phyloP scores from a whole-genome alignment of 345 rosid genomes.

The Salix caprea region DNA sequence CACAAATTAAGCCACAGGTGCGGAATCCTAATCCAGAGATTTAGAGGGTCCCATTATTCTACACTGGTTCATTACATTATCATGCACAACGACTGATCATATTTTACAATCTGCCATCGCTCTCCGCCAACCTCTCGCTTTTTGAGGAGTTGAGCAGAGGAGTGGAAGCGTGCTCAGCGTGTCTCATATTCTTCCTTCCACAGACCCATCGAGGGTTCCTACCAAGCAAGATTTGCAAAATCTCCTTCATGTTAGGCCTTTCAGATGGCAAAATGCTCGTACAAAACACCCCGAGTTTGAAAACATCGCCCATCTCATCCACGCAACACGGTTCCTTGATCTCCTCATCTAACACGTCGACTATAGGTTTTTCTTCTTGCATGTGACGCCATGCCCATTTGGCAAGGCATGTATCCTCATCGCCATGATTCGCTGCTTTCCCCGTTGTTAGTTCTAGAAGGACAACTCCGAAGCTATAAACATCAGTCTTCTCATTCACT shows the following conservation, averaged over 20 bases:
- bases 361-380: conserved; percentile 13
- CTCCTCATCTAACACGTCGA: conserved; percentile 11
- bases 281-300: conserved; percentile 18
- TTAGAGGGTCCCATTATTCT: too few species aligned
- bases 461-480: conserved; percentile 89
- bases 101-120: too few species aligned
- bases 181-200: conserved; percentile 10
- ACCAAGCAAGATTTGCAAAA: conserved; percentile 7
- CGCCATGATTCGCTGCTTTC: conserved; percentile 14
- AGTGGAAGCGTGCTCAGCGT: conserved; percentile 4
- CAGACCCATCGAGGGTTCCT: neutral
- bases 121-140: too few species aligned
- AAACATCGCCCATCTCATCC: conserved; percentile 18
- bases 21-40: too few species aligned
- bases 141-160: conserved; percentile 20
- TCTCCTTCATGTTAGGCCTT: conserved; percentile 23
- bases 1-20: too few species aligned
- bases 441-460: conserved; percentile 27
- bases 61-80: too few species aligned
- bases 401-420: conserved; percentile 9
- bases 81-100: too few species aligned
- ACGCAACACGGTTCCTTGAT: conserved; percentile 5
- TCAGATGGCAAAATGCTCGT: conserved; percentile 3
- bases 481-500: conserved; percentile 85
- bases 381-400: conserved; percentile 20